Evolutionary conservation across 495 filamentous ascomycete genomes (phyloP), one percentile per base, ranked within the genome.

Genomic region (Tuber magnatum): DNA sequence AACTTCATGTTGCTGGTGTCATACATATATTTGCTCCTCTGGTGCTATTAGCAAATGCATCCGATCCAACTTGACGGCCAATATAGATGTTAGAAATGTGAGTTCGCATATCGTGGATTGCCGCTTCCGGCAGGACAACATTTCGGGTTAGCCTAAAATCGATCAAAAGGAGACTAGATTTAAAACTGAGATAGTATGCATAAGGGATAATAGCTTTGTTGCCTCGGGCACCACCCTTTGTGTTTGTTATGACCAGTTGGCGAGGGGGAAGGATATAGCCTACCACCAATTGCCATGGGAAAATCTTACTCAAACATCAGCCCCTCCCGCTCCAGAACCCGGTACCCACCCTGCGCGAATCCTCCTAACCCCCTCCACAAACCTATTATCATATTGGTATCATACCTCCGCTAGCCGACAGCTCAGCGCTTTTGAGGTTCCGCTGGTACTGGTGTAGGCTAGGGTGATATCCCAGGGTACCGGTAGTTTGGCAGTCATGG

Each of bases 1-100:
- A 97, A 87, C 81, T 91, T 94, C 95, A 99, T 99, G 80, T 97
- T 98, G 82, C 93, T 92, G 72, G 98, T 97, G 83, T 98, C 95
- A 84, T 99, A 99, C 43, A 99, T 97, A 99, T 76, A 98, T 97
- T 82, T 97, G 91, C 74, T 97, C 92, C 82, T 98, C 95, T 61
- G 97, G 86, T 3, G 97, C 90, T 16, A 98, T 94, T 42, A 94
- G 92, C 20, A 99, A 89, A 32, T 94, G 89, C 84, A 97, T 98
- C 51, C 96, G 90, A 83, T 98, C 98, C 80, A 99, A 85, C 80
- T 93, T 90, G 42, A 98, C 93, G 22, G 95, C 93, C 24, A 99
- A 88, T 24, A 99, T 92, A 14, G 93, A 93, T 38, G 94, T 94
- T 2, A 94, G 95, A 82, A 97, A 99, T 32, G 94, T 99, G 80